phyloP scores from a whole-genome alignment of 2,329 filamentous ascomycete species.

The Neofusicoccum sp. region DNA sequence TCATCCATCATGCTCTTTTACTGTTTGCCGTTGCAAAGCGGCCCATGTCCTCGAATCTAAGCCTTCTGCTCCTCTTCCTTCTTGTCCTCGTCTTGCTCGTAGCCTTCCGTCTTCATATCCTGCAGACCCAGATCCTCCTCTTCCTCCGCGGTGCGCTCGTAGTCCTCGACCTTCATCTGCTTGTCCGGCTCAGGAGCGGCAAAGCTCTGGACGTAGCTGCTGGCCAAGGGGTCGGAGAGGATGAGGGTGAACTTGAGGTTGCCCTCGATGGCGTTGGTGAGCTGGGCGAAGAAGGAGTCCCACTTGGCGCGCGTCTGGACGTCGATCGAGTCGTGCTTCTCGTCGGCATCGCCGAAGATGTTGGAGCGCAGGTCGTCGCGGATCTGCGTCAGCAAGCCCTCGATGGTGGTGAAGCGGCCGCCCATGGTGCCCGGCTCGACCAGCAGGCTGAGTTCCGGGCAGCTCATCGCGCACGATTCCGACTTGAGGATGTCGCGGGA shows the following conservation, averaged over 20 bases:
- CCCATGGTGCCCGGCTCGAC: conserved; percentile 94
- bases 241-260: conserved; percentile 80
- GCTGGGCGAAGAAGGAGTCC: conserved; percentile 76
- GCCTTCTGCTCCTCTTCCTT: conserved; percentile 1
- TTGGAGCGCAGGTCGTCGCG: conserved; percentile 84
- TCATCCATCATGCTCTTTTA: background rate
- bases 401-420: conserved; percentile 94
- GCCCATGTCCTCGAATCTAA: background rate
- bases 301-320: conserved; percentile 69
- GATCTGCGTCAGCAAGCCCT: conserved; percentile 90
- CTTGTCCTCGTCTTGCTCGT: conserved; percentile 44
- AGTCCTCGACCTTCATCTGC: conserved; percentile 79
- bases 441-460: conserved; percentile 81
- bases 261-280: conserved; percentile 78
- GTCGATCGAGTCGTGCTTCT: conserved; percentile 70
- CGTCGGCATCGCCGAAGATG: conserved; percentile 67
- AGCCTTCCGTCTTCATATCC: conserved; percentile 92
- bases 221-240: conserved; percentile 84
- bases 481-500: conserved; percentile 94
- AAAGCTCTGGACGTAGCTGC: conserved; percentile 91
- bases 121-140: conserved; percentile 88
- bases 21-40: background rate
- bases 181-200: conserved; percentile 78
- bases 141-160: conserved; percentile 85
- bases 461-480: conserved; percentile 85